Conservation (phyloP, 257 asterid genomes). For the Solanum chmielewskii region DNA sequence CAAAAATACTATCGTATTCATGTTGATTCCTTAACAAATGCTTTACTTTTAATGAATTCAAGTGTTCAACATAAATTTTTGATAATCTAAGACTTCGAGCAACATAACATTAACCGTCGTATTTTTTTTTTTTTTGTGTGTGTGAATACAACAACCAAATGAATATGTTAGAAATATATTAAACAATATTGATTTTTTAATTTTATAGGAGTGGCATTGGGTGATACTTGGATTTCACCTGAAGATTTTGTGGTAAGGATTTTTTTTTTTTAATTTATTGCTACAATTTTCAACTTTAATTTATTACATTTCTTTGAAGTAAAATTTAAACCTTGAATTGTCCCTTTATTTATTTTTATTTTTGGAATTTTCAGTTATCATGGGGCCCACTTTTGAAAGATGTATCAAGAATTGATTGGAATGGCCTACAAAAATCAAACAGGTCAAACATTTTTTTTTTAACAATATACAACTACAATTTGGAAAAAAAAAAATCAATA, state of each 20-base stretch:
- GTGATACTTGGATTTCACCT: slow-evolving; percentile 94
- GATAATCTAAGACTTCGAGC: background rate
- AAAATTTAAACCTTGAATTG: background rate
- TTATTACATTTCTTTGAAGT: background rate
- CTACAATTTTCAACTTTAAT: background rate
- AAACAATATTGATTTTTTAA: background rate
- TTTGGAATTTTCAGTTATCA: slow-evolving; percentile 43
- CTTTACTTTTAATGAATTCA: too few species aligned
- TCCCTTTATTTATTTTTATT: background rate
- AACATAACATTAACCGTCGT: background rate
- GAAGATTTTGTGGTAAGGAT: slow-evolving; percentile 77
- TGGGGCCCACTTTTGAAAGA: slow-evolving; percentile 97
- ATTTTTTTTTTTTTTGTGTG: too few species aligned
- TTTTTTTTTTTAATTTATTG: background rate
- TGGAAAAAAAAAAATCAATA: background rate
- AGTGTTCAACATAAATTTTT: too few species aligned
- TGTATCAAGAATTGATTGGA: slow-evolving; percentile 69
- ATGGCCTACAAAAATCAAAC: slow-evolving; percentile 54
- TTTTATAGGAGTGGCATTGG: slow-evolving; percentile 70
- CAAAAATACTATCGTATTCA: too few species aligned
- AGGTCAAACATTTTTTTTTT: slow-evolving; percentile 28
- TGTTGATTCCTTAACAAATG: too few species aligned
- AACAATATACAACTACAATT: background rate
- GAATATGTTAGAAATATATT: background rate
- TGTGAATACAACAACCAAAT: background rate